Evolutionary conservation across 1,139 yeast genomes (phyloP).

Genomic region (Geotrichum candidum): DNA sequence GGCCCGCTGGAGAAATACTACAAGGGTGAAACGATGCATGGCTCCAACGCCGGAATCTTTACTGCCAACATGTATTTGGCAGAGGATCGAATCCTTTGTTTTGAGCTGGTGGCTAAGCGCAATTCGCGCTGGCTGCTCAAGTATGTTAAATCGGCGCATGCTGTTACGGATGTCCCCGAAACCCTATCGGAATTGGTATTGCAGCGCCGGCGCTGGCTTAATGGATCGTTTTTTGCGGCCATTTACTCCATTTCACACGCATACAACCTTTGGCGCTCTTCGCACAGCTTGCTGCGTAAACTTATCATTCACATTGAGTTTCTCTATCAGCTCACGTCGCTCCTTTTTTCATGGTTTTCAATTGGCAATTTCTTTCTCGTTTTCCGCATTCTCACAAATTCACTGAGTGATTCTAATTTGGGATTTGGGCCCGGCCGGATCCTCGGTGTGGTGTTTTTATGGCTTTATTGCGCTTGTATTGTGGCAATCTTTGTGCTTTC

Average conservation of each 20-base stretch:
- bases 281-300: constrained; percentile 58
- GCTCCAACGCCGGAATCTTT: constrained; percentile 56
- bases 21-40: constrained; percentile 63
- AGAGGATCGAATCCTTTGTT: constrained; percentile 77
- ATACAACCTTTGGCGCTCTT: constrained; percentile 62
- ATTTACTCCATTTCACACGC: constrained; percentile 68
- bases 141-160: constrained; percentile 70
- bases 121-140: constrained; percentile 56
- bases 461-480: constrained; percentile 86
- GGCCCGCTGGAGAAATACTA: constrained; percentile 76
- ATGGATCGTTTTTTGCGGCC: constrained; percentile 81
- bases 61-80: constrained; percentile 82
- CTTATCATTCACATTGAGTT: constrained; percentile 63
- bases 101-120: constrained; percentile 71
- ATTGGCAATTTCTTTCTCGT: constrained; percentile 71
- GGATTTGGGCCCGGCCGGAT: constrained; percentile 68
- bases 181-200: constrained; percentile 62
- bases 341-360: constrained; percentile 74
- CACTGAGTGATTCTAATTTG: constrained; percentile 51
- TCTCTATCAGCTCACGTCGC: constrained; percentile 58
- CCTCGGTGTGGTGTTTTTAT: constrained; percentile 72
- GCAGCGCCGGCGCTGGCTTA: constrained; percentile 80
- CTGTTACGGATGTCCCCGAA: constrained; percentile 82
- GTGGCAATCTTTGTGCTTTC: constrained; percentile 86
- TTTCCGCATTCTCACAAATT: constrained; percentile 66